These are phyloP conservation scores for Brassica hybrid DNA, from an alignment of 441 rosid species.

Conservation along the genomic window DNA sequence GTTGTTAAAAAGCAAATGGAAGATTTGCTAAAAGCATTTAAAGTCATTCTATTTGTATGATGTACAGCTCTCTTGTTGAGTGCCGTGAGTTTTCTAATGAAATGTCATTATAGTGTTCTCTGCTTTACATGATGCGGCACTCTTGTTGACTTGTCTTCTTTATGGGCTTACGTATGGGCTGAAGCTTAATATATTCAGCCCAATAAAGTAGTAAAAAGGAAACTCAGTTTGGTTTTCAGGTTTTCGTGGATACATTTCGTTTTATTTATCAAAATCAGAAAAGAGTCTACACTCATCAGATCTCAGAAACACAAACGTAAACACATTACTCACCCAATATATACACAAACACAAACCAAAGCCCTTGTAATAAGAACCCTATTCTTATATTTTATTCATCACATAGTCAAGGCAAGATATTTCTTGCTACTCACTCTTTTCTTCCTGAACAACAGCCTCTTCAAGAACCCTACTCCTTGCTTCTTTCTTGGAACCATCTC, in stretches of 20 bases:
- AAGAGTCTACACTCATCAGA: conserved; percentile 20
- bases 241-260: no score
- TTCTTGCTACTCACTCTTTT: conserved; percentile 66
- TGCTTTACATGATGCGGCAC: conserved; percentile 11
- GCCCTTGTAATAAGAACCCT: conserved; percentile 4
- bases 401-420: conserved; percentile 48
- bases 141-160: conserved; percentile 8
- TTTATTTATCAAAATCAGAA: conserved; percentile 22
- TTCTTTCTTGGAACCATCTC: conserved; percentile 63
- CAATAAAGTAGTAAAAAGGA: not conserved
- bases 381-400: not conserved
- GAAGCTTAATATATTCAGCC: not conserved
- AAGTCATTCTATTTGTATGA: conserved; percentile 2
- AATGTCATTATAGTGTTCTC: conserved; percentile 20
- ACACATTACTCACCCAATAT: conserved; percentile 14
- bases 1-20: conserved; percentile 34
- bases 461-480: conserved; percentile 61
- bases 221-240: not conserved
- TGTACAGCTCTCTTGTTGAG: not conserved
- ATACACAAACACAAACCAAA: conserved; percentile 28
- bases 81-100: not conserved
- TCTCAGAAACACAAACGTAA: conserved; percentile 22
- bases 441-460: conserved; percentile 73
- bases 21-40: conserved; percentile 35
- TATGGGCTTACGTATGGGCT: not conserved